Conservation (phyloP, 2,329 filamentous ascomycete genomes). For the Fusarium algeriense region DNA sequence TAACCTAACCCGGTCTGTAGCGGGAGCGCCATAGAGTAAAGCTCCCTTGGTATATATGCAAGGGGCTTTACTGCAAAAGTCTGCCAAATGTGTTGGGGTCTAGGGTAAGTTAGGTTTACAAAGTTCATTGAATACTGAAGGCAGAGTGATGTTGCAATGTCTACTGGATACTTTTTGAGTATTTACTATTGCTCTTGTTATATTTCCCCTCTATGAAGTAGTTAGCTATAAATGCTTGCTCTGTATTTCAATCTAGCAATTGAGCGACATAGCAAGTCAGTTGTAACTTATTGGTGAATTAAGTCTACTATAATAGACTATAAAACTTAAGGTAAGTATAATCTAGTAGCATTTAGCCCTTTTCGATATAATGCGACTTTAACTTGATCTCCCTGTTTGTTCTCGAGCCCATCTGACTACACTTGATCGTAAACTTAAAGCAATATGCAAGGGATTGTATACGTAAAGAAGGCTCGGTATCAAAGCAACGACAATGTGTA, state of each 20-base stretch:
- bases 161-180: background rate
- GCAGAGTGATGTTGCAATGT: background rate
- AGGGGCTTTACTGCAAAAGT: background rate
- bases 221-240: too few species aligned
- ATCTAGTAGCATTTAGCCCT: background rate
- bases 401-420: background rate
- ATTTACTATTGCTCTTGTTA: background rate
- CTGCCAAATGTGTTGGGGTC: background rate
- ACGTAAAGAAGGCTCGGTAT: background rate
- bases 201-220: too few species aligned
- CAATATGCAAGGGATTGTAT: conserved; percentile 17
- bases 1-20: too few species aligned
- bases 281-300: too few species aligned
- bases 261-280: too few species aligned
- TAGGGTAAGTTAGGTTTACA: background rate
- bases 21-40: background rate
- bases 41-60: background rate
- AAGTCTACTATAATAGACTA: background rate
- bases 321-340: background rate
- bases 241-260: too few species aligned
- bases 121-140: background rate
- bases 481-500: background rate
- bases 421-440: background rate
- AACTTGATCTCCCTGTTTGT: background rate
- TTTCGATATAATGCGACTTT: background rate